Conservation (phyloP, 2,329 filamentous ascomycete genomes). For the Esteya vermicola region DNA sequence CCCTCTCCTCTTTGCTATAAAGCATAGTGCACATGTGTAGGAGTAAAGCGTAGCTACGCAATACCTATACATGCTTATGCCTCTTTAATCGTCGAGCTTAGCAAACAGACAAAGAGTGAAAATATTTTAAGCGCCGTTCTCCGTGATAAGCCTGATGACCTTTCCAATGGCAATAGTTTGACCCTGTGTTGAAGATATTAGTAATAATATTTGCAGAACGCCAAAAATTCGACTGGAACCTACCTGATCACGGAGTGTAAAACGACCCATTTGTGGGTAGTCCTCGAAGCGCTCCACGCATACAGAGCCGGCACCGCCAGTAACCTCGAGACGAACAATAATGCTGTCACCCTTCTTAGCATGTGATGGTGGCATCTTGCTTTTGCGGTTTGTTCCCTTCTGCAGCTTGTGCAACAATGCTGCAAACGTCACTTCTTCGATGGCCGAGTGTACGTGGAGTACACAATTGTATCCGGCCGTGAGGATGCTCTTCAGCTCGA, state of each 20-base stretch:
- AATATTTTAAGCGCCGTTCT: conserved; percentile 8
- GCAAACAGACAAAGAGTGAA: too few species aligned
- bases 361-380: conserved; percentile 84
- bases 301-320: conserved; percentile 69
- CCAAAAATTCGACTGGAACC: conserved; percentile 11
- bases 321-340: conserved; percentile 83
- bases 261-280: conserved; percentile 85
- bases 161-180: conserved; percentile 99
- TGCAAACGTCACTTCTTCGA: conserved; percentile 91
- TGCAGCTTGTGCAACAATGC: conserved; percentile 85
- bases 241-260: conserved; percentile 81
- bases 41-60: too few species aligned
- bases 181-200: too few species aligned
- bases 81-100: too few species aligned
- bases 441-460: conserved; percentile 89
- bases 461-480: conserved; percentile 96
- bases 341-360: conserved; percentile 72
- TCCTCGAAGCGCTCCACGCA: conserved; percentile 94
- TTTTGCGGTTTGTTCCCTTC: conserved; percentile 86
- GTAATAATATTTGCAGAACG: too few species aligned
- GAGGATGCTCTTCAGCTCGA: conserved; percentile 89
- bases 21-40: too few species aligned
- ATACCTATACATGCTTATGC: too few species aligned
- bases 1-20: too few species aligned
- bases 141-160: conserved; percentile 70